Evolutionary conservation across 2,329 filamentous ascomycete genomes (phyloP), one percentile per base, ranked within the genome.

Genomic region (Triangularia setosa): DNA sequence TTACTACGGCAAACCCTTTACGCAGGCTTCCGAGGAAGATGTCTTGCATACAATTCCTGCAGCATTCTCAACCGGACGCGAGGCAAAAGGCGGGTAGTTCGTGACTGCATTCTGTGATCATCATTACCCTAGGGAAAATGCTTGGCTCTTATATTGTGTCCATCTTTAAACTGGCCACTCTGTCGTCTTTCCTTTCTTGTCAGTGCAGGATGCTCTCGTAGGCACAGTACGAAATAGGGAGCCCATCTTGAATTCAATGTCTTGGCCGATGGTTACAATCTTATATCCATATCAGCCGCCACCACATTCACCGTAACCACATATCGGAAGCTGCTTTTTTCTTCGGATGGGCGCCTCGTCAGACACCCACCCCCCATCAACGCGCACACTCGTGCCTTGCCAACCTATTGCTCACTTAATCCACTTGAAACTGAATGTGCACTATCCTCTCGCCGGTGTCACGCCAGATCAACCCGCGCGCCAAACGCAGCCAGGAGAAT

Each of bases 281-380:
- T 28, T 14, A n/a, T 58, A 28, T 28, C 56, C 24, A 58, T 40
- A 44, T 53, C 14, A 18, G 18, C 58, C 40, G 24, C 23, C 30
- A 18, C 24, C 12, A 28, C 58, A 60, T 5, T 60, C 24, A 12
- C 23, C 16, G 33, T n/a, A n/a, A n/a, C n/a, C 14, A 40, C 18
- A 8, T 9, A 23, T 44, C 58, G 40, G 58, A 53, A 60, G 35
- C 24, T 21, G 23, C 27, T 18, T 21, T 27, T 25, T 18, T 21
- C 16, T 25, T 52, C 58, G 58, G 58, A 60, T 30, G 58, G 23
- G 12, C 25, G n/a, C 58, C 58, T 60, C 25, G 40, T 60, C 58
- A 40, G 58, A 60, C 33, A 16, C 40, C 18, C 58, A 53, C 58
- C n/a, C 21, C 30, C 35, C 11, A 59, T 11, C 16, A 18, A 11